These are phyloP conservation scores for Colletotrichum somersetense DNA, from an alignment of 2,329 filamentous ascomycete species.

Conservation along the genomic window DNA sequence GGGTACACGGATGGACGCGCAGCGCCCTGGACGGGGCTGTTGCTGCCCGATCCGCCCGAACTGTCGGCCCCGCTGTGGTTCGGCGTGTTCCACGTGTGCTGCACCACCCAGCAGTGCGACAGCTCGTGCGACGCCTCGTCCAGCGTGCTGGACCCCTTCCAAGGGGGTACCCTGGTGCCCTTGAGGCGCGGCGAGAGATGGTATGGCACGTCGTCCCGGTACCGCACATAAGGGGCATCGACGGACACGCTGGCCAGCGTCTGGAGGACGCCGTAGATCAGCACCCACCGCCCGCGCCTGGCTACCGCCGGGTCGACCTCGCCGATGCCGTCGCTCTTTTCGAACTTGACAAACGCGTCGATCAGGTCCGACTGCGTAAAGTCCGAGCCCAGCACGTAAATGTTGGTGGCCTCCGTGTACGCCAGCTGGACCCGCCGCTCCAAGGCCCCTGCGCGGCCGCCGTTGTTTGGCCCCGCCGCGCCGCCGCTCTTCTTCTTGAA, in stretches of 20 bases:
- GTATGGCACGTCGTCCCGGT: slow-evolving; percentile 66
- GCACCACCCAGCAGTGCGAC: slow-evolving; percentile 65
- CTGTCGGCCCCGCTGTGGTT: slow-evolving; percentile 47
- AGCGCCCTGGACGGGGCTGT: slow-evolving; percentile 42
- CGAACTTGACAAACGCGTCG: slow-evolving; percentile 67
- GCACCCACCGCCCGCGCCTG: slow-evolving; percentile 70
- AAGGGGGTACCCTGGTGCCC: slow-evolving; percentile 66
- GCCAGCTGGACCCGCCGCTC: slow-evolving; percentile 67
- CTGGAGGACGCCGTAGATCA: slow-evolving; percentile 72
- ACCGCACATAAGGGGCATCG: slow-evolving; percentile 66
- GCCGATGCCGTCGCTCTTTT: slow-evolving; percentile 64
- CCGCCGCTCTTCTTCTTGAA: slow-evolving; percentile 50
- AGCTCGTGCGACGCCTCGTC: slow-evolving; percentile 62
- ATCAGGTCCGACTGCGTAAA: slow-evolving; percentile 67
- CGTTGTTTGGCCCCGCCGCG: slow-evolving; percentile 40
- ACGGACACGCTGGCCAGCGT: slow-evolving; percentile 70
- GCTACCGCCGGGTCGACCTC: slow-evolving; percentile 67
- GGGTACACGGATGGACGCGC: slow-evolving; percentile 44
- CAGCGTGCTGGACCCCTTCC: slow-evolving; percentile 55
- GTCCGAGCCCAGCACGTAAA: slow-evolving; percentile 66
- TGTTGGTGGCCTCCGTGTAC: slow-evolving; percentile 71
- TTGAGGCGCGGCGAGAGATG: slow-evolving; percentile 68
- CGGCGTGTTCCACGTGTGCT: slow-evolving; percentile 55
- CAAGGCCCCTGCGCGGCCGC: slow-evolving; percentile 47
- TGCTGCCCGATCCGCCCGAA: slow-evolving; percentile 44